Percentiles rank a stretch among this genome's conserved stretches.
Conservation (phyloP, 2,329 filamentous ascomycete genomes). For the Juglanconis oblonga region DNA sequence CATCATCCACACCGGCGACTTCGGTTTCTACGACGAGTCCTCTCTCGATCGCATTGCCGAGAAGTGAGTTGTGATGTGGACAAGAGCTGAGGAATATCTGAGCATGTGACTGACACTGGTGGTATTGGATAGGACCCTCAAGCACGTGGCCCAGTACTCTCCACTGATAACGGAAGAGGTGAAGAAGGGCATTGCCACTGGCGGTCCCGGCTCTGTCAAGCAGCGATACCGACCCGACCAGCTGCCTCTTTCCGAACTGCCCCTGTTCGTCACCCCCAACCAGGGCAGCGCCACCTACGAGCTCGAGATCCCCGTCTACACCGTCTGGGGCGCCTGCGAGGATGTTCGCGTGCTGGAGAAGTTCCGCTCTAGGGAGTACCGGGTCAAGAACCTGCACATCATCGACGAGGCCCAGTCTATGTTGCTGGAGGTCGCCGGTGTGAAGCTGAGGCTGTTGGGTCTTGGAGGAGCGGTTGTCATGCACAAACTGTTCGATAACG, state of each 20-base stretch:
- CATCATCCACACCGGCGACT: slow-evolving; percentile 98
- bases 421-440: slow-evolving; percentile 88
- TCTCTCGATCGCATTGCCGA: slow-evolving; percentile 97
- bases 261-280: slow-evolving; percentile 63
- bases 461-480: slow-evolving; percentile 96
- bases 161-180: slow-evolving; percentile 80
- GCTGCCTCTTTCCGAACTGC: slow-evolving; percentile 87
- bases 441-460: slow-evolving; percentile 91
- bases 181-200: slow-evolving; percentile 64
- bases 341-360: slow-evolving; percentile 97
- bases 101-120: slow-evolving; percentile 16
- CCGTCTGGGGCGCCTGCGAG: slow-evolving; percentile 98
- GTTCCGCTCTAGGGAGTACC: slow-evolving; percentile 96
- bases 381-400: slow-evolving; percentile 94
- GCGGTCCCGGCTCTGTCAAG: slow-evolving; percentile 77
- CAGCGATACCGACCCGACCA: slow-evolving; percentile 76
- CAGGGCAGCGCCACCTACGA: slow-evolving; percentile 71
- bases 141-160: slow-evolving; percentile 98
- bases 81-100: background rate
- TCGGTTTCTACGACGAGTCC: slow-evolving; percentile 96
- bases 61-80: slow-evolving; percentile 63
- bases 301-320: slow-evolving; percentile 95
- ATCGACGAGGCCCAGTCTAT: slow-evolving; percentile 97
- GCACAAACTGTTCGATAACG: slow-evolving; percentile 99
- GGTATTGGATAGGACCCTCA: slow-evolving; percentile 68